These are phyloP conservation scores for Colletotrichum chlorophyti DNA, from an alignment of 2,329 filamentous ascomycete genomes.

Conservation along the genomic window DNA sequence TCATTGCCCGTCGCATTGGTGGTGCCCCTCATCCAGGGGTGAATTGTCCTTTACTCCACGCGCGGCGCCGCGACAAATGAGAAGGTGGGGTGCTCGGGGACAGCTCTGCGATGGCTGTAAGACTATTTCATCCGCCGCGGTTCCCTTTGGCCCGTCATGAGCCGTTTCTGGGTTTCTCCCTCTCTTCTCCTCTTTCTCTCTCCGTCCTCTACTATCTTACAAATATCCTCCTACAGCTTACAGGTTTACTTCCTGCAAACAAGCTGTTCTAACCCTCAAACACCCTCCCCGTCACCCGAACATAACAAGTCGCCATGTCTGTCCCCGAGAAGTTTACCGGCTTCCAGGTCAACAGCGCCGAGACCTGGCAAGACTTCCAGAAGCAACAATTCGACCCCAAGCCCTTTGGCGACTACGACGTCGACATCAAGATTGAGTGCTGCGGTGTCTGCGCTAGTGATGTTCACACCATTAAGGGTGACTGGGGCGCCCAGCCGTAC, in stretches of 20 bases:
- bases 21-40: slow-evolving; percentile 26
- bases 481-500: slow-evolving; percentile 69
- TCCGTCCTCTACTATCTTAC: background rate
- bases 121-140: slow-evolving; percentile 25
- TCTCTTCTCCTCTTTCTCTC: slow-evolving; percentile 1
- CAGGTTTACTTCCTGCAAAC: background rate
- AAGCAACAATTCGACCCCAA: slow-evolving; percentile 83
- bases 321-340: slow-evolving; percentile 67
- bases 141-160: slow-evolving; percentile 5
- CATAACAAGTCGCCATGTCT: slow-evolving; percentile 46
- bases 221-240: background rate
- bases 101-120: slow-evolving; percentile 23
- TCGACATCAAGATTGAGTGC: slow-evolving; percentile 86
- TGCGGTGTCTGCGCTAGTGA: slow-evolving; percentile 80
- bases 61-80: slow-evolving; percentile 6
- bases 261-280: background rate
- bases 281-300: background rate
- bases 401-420: slow-evolving; percentile 84
- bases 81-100: slow-evolving; percentile 15
- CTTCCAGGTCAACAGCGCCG: slow-evolving; percentile 63
- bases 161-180: background rate
- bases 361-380: slow-evolving; percentile 65
- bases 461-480: slow-evolving; percentile 73
- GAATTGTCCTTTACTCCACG: slow-evolving; percentile 7
- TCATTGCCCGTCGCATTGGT: slow-evolving; percentile 11